These are phyloP conservation scores for Hordeum pubiflorum DNA, from an alignment of 202 grass and related monocot species.

Conservation along the genomic window DNA sequence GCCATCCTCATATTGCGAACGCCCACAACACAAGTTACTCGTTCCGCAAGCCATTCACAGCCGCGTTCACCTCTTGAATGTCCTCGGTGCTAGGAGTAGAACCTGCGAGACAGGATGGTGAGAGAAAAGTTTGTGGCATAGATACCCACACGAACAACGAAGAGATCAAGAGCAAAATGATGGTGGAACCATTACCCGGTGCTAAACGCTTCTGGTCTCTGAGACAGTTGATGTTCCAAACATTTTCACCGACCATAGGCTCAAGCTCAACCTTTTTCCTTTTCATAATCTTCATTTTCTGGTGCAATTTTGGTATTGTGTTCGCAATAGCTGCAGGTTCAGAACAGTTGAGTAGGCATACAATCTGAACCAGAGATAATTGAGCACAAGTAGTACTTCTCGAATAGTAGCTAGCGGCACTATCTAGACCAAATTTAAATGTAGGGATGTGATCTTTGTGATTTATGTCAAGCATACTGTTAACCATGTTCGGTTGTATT, in stretches of 20 bases:
- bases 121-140: background rate
- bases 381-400: background rate
- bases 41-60: background rate
- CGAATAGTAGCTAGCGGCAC: background rate
- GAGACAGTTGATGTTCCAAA: background rate
- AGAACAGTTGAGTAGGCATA: constrained; percentile 3
- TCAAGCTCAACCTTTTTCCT: constrained; percentile 19
- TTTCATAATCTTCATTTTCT: constrained; percentile 38
- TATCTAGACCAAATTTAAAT: background rate
- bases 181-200: background rate
- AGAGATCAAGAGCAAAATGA: background rate
- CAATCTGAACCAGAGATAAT: background rate
- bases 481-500: background rate
- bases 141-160: background rate
- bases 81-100: constrained; percentile 9
- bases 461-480: background rate
- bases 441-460: background rate
- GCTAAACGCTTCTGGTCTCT: constrained; percentile 12
- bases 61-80: constrained; percentile 17
- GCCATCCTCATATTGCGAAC: background rate
- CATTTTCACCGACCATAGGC: background rate
- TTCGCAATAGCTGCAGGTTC: constrained; percentile 42
- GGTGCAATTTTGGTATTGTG: constrained; percentile 30
- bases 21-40: background rate
- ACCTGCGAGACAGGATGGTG: constrained; percentile 11